A percentile compares a stretch with the other conserved stretches of the same genome.
phyloP scores from a whole-genome alignment of 805 yeast genomes.

The Cyberlindnera amylophila region DNA sequence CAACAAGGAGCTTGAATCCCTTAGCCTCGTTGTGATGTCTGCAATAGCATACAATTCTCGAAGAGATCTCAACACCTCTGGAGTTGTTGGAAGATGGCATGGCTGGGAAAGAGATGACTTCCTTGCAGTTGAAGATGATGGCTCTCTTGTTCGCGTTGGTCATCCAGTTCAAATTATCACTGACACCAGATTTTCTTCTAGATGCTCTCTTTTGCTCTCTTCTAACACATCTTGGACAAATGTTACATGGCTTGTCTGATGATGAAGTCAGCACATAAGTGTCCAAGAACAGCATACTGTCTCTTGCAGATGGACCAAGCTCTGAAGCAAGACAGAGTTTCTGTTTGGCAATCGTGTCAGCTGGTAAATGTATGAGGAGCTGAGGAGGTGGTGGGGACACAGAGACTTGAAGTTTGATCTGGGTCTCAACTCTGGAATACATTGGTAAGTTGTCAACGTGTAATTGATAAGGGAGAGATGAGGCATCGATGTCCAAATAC shows the following conservation, averaged over 20 bases:
- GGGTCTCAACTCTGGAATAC: constrained; percentile 92
- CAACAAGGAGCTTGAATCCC: constrained; percentile 75
- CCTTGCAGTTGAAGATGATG: constrained; percentile 86
- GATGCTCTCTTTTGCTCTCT: constrained; percentile 93
- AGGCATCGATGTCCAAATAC: constrained; percentile 26
- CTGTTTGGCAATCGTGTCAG: constrained; percentile 84
- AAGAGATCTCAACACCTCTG: constrained; percentile 43
- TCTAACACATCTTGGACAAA: constrained; percentile 85
- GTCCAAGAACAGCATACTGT: constrained; percentile 64
- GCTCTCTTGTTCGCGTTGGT: constrained; percentile 74
- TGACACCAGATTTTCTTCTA: constrained; percentile 78
- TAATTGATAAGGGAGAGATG: constrained; percentile 41
- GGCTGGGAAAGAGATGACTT: constrained; percentile 70
- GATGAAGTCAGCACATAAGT: constrained; percentile 72
- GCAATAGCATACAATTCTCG: constrained; percentile 92
- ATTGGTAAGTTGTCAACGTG: constrained; percentile 63
- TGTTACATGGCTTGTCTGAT: constrained; percentile 53
- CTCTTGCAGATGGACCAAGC: constrained; percentile 44
- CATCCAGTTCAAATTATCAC: constrained; percentile 75
- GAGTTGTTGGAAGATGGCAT: constrained; percentile 34
- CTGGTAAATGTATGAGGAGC: constrained; percentile 71
- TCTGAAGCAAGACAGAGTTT: constrained; percentile 58
- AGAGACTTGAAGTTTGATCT: constrained; percentile 69
- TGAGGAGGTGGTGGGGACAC: constrained; percentile 78
- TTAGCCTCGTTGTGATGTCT: constrained; percentile 88